Evolutionary conservation across 2,329 filamentous ascomycete species (phyloP), one percentile per base, ranked within the genome.

Genomic region (Penicillium frequentans): DNA sequence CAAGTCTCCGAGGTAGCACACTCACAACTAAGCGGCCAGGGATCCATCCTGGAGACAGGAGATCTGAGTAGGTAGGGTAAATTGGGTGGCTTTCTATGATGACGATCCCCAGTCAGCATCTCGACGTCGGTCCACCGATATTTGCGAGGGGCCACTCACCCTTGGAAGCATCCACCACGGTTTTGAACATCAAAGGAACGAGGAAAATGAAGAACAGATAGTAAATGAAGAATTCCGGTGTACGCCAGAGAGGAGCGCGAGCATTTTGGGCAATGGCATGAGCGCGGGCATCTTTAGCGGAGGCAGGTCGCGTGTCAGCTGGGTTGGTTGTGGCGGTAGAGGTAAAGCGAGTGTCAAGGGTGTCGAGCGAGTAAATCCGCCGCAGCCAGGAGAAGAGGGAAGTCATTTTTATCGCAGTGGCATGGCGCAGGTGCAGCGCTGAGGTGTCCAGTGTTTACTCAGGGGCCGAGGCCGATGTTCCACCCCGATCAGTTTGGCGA

Each of bases 161-260:
- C 76, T 87, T 84, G 24, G 95, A 99, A 46, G 96, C 91, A 76
- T 90, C 85, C 64, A 92, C 90, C 10, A 89, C 88, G n/a, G 88
- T 82, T 80, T 91, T 96, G 76, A 96, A 91, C 93, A 99, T 99
- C 68, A 87, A 83, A 9, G 91, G 91, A 26, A 98, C 81, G 54
- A 81, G 81, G 6, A 84, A 70, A 29, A 82, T 60, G 66, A 97
- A 84, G 63, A 90, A 76, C 21, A 89, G 48, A 65, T 87, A 89
- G 78, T 99, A 98, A 53, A 92, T 66, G 71, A 86, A 89, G 78
- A 95, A 98, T 76, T 99, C 95, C 3, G 84, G 82, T 0, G 92
- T 96, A 24, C 82, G 85, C 93, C 93, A 99, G 86, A 84, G 89
- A 44, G 93, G 84, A 35, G 86, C 84, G 59, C 81, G 54, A 74